Percentiles rank a stretch among this genome's conserved stretches.
These are phyloP conservation scores for Fusarium pseudocircinatum DNA, from an alignment of 2,329 filamentous ascomycete species.

Conservation along the genomic window DNA sequence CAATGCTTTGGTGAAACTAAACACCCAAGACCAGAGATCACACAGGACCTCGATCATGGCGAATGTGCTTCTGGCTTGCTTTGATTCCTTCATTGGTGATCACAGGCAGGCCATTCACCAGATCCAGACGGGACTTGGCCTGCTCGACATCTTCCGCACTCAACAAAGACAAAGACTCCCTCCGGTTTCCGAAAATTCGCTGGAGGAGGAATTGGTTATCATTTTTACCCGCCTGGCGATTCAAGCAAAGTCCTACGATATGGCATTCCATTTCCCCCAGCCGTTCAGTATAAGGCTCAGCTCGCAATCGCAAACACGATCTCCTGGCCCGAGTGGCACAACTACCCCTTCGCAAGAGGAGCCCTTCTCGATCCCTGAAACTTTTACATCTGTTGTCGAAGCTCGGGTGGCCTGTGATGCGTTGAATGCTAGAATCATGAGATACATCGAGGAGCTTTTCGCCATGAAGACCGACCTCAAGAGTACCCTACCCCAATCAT, in stretches of 20 bases:
- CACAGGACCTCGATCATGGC: constrained; percentile 69
- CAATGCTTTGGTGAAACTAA: constrained; percentile 58
- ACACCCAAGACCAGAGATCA: constrained; percentile 55
- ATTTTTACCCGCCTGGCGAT: constrained; percentile 72
- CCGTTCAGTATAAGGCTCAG: constrained; percentile 65
- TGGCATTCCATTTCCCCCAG: constrained; percentile 73
- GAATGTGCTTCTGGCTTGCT: constrained; percentile 72
- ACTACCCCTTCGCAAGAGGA: constrained; percentile 52
- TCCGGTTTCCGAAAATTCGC: constrained; percentile 54
- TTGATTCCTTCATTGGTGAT: constrained; percentile 73
- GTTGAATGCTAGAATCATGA: constrained; percentile 65
- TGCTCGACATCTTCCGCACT: constrained; percentile 63
- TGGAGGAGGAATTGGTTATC: constrained; percentile 68
- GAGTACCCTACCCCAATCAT: constrained; percentile 59
- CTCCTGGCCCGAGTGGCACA: constrained; percentile 54
- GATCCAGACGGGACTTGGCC: constrained; percentile 66
- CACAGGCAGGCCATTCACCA: constrained; percentile 69
- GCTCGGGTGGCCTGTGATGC: constrained; percentile 66
- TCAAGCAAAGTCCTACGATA: constrained; percentile 73
- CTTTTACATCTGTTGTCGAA: constrained; percentile 62
- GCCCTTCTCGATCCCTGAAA: constrained; percentile 38
- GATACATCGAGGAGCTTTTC: constrained; percentile 65
- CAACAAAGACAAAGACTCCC: constrained; percentile 49
- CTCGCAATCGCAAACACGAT: constrained; percentile 47
- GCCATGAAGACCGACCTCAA: constrained; percentile 61